Percentiles rank a stretch among this genome's conserved stretches.
Evolutionary conservation across 129 eudicot species (phyloP).

Genomic region (Solidago caesia): DNA sequence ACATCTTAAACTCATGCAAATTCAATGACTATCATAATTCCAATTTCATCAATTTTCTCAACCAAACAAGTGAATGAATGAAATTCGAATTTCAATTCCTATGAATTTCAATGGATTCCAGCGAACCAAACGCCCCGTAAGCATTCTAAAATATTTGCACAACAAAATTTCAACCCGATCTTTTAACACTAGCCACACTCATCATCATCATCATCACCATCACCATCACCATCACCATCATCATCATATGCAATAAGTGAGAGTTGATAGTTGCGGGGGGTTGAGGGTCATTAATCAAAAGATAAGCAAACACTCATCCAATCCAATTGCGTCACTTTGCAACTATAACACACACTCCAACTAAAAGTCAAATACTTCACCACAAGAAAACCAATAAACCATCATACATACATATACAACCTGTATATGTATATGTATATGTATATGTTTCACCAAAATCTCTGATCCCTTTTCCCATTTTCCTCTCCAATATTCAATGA

Average conservation of each 20-base stretch:
- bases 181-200: too few relatives aligned
- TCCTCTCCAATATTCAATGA: conserved; percentile 20
- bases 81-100: too few relatives aligned
- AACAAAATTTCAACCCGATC: too few relatives aligned
- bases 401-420: conserved; percentile 4
- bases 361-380: conserved; percentile 26
- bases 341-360: conserved; percentile 1
- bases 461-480: neutral
- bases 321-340: conserved; percentile 28
- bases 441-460: conserved; percentile 1
- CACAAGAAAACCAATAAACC: neutral
- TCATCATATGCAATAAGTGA: neutral
- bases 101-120: too few relatives aligned
- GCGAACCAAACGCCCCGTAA: too few relatives aligned
- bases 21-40: too few relatives aligned
- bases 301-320: conserved; percentile 26
- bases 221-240: too few relatives aligned
- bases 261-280: conserved; percentile 20
- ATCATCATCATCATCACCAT: too few relatives aligned
- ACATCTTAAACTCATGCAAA: too few relatives aligned
- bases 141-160: too few relatives aligned
- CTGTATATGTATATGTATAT: neutral
- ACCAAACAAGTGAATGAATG: too few relatives aligned
- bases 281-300: conserved; percentile 23
- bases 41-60: too few relatives aligned